Base-by-base conservation (phyloP, 2,329 filamentous ascomycete genomes). In the Claviceps spartinae region DNA sequence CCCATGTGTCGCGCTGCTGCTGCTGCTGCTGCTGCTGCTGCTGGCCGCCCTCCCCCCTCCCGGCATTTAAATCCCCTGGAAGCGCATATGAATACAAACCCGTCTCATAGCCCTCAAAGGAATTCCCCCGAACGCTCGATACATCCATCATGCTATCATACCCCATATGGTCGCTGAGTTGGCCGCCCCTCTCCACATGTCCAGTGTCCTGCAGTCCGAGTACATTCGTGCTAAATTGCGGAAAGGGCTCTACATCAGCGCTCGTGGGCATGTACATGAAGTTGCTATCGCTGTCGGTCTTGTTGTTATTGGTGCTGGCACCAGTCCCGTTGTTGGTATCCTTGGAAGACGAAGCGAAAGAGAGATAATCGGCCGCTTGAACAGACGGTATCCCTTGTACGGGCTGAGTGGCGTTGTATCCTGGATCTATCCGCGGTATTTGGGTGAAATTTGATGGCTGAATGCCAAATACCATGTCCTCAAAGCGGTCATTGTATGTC, bases 71-170 rank as follows among this genome's bases (percentile, higher is more conserved):
- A 44, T 65, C 64, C 37, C 67, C 65, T 36, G 67, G 68, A 48
- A 63, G 61, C 20, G 62, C 59, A 54, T 65, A 69, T 5, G 44
- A 5, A 8, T 63, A 63, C 36, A 67, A 68, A 30, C 60, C 53
- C 4, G 65, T 65, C 42, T 65, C 67, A 44, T 68, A 65, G 5
- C 64, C 66, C 47, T 64, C 65, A 44, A 66, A 69, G 4, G 67
- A 65, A 53, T 65, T 68, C n/a, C 60, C 62, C 50, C 65, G 62
- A 13, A 60, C 61, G 46, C 62, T 66, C 34, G 61, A 61, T n/a
- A 62, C 59, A 38, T 62, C 60, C 51, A 67, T 59, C 49, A 65
- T 62, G 37, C 59, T 55, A 9, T 64, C 64, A 50, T 65, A 67
- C 14, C 54, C 57, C 56, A 68, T 38, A 22, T 48, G 48, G 5